Percentiles rank a stretch among this genome's conserved stretches.
Conservation (phyloP, 2,329 filamentous ascomycete species). For the Huntiella moniliformis region DNA sequence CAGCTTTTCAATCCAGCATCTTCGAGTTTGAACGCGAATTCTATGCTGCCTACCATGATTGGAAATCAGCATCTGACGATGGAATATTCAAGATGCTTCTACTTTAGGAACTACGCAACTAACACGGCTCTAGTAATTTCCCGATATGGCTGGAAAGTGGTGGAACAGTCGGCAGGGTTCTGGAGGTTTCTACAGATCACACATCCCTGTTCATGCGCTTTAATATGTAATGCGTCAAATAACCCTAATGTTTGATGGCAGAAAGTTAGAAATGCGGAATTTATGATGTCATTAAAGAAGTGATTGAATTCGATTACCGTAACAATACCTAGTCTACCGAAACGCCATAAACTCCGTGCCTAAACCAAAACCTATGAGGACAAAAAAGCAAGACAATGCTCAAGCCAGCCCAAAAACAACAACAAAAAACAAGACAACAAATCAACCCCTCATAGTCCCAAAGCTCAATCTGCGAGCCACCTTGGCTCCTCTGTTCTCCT, state of each 20-base stretch:
- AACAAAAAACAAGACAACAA: neutral
- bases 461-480: slow-evolving; percentile 74
- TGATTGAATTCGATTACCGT: too few relatives aligned
- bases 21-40: slow-evolving; percentile 2
- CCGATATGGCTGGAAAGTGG: neutral
- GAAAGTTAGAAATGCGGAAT: neutral
- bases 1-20: neutral
- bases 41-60: neutral
- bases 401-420: neutral
- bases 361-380: neutral
- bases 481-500: slow-evolving; percentile 50
- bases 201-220: neutral
- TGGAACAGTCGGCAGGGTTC: neutral
- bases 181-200: neutral
- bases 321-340: too few relatives aligned
- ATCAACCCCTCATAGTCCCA: slow-evolving; percentile 19
- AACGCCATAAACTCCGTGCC: neutral
- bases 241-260: neutral
- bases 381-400: neutral
- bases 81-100: slow-evolving; percentile 1
- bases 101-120: neutral
- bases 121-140: neutral
- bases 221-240: too few relatives aligned
- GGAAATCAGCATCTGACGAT: neutral
- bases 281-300: too few relatives aligned